Conservation (phyloP, 441 rosid genomes). For the Mallotus japonicus region DNA sequence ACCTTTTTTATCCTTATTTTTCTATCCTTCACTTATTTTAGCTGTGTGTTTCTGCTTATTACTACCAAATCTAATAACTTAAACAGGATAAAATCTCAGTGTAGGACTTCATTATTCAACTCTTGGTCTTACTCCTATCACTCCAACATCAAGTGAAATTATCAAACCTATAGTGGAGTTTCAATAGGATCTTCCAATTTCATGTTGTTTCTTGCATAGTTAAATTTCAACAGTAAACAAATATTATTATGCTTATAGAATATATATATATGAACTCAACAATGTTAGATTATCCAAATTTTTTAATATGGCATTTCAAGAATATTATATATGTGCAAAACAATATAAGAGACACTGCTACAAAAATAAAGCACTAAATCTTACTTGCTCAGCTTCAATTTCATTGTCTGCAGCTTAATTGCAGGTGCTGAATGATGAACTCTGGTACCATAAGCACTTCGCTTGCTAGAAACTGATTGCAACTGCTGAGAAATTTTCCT, state of each 20-base stretch:
- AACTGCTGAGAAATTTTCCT: conserved; percentile 86
- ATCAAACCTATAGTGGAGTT: background rate
- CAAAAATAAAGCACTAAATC: conserved; percentile 24
- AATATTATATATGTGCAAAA: background rate
- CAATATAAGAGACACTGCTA: background rate
- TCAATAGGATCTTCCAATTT: background rate
- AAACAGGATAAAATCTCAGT: background rate
- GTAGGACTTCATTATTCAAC: background rate
- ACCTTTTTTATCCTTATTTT: background rate
- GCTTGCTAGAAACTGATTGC: conserved; percentile 76
- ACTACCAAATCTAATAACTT: background rate
- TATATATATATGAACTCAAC: background rate
- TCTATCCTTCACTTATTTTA: background rate
- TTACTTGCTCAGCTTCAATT: conserved; percentile 96
- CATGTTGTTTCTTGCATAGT: background rate
- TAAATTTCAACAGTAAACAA: background rate
- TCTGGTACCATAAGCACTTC: conserved; percentile 69
- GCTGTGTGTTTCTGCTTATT: background rate
- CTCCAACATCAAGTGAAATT: background rate
- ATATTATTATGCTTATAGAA: background rate
- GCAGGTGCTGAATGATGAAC: conserved; percentile 97
- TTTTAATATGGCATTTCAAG: background rate
- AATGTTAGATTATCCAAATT: background rate
- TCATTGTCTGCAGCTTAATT: conserved; percentile 90
- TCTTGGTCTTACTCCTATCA: background rate